phyloP scores from a whole-genome alignment of 2,329 filamentous ascomycete genomes.

The Emergomyces orientalis region DNA sequence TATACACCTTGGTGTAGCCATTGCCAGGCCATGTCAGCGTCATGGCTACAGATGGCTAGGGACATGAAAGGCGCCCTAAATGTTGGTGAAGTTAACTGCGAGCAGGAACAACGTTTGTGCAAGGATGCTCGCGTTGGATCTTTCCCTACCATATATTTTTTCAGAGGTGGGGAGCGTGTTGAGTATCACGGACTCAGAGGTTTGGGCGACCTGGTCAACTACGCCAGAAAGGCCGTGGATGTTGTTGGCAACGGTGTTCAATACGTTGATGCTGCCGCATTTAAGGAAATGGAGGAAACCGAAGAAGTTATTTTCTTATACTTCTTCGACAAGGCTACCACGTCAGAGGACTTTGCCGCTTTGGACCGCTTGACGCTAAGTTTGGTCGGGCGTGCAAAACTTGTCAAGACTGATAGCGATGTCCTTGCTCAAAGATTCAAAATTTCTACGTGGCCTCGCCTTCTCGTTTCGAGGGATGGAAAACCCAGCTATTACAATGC shows the following conservation, averaged over 20 bases:
- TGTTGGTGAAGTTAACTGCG: slow-evolving; percentile 93
- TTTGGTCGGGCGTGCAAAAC: slow-evolving; percentile 80
- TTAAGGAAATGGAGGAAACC: slow-evolving; percentile 77
- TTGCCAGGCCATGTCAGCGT: slow-evolving; percentile 85
- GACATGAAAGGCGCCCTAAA: slow-evolving; percentile 87
- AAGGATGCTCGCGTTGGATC: slow-evolving; percentile 73
- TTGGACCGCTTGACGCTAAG: slow-evolving; percentile 78
- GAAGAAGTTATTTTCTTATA: slow-evolving; percentile 96
- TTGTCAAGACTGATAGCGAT: slow-evolving; percentile 82
- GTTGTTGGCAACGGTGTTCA: slow-evolving; percentile 64
- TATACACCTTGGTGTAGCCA: slow-evolving; percentile 97
- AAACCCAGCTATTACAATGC: slow-evolving; percentile 84
- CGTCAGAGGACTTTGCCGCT: slow-evolving; percentile 80
- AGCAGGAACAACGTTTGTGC: slow-evolving; percentile 75
- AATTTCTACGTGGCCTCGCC: slow-evolving; percentile 91
- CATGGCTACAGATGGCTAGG: slow-evolving; percentile 80
- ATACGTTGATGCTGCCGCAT: slow-evolving; percentile 66
- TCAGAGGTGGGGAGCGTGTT: slow-evolving; percentile 80
- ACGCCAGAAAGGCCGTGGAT: slow-evolving; percentile 76
- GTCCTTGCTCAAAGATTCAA: slow-evolving; percentile 74
- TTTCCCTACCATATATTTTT: slow-evolving; percentile 87
- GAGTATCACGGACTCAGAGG: slow-evolving; percentile 91
- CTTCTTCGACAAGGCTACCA: slow-evolving; percentile 94
- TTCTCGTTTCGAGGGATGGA: slow-evolving; percentile 81
- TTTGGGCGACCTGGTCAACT: slow-evolving; percentile 78